A percentile compares a stretch with the other conserved stretches of the same genome.
Evolutionary conservation across 2,329 filamentous ascomycete species (phyloP).

Genomic region (Botryosphaeria dothidea): DNA sequence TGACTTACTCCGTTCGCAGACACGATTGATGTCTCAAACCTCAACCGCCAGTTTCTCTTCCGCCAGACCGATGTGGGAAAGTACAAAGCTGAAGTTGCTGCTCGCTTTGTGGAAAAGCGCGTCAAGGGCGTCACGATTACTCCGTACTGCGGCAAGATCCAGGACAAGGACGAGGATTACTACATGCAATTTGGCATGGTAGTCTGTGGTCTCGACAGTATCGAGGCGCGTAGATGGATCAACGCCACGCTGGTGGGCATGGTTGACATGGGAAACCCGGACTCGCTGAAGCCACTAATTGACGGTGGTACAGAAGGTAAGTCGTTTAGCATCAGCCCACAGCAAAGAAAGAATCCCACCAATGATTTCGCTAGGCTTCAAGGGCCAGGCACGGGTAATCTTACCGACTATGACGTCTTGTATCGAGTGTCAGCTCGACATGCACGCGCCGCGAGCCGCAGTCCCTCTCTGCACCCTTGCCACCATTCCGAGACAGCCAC

Average conservation of each 20-base stretch:
- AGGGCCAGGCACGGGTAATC: conserved; percentile 91
- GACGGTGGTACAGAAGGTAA: conserved; percentile 91
- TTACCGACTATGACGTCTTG: conserved; percentile 91
- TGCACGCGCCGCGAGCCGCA: conserved; percentile 96
- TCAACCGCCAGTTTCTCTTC: conserved; percentile 97
- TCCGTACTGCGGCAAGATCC: conserved; percentile 90
- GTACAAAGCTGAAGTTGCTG: conserved; percentile 90
- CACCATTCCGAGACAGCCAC: conserved; percentile 92
- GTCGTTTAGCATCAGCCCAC: neutral
- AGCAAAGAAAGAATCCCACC: neutral
- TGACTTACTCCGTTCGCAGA: conserved; percentile 63
- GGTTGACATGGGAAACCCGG: conserved; percentile 79
- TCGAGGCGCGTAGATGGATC: conserved; percentile 98
- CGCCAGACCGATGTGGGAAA: conserved; percentile 88
- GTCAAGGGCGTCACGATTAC: conserved; percentile 92
- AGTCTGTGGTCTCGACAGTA: conserved; percentile 92
- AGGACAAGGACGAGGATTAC: conserved; percentile 94
- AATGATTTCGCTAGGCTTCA: conserved; percentile 67
- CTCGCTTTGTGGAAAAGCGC: conserved; percentile 83
- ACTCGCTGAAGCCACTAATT: conserved; percentile 88
- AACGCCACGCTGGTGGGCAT: conserved; percentile 90
- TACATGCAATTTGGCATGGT: conserved; percentile 97
- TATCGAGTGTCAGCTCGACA: conserved; percentile 97
- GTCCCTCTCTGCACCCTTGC: conserved; percentile 96
- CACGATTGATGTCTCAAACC: conserved; percentile 96